Conservation (phyloP, 2,329 filamentous ascomycete species). For the Pseudogymnoascus sp. region DNA sequence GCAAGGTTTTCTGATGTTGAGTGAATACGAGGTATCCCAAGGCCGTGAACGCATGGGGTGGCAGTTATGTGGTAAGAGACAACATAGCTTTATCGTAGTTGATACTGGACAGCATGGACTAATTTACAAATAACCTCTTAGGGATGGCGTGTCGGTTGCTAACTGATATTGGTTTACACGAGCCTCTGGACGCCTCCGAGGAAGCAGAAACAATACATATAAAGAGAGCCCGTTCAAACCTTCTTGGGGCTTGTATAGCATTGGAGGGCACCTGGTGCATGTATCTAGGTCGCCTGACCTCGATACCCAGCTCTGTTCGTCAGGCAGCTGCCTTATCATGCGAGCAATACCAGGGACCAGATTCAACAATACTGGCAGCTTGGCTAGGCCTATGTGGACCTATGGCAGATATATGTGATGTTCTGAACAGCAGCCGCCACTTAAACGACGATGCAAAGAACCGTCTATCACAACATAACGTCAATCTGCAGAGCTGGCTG, state of each 20-base stretch:
- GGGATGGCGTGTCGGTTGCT: conserved; percentile 9
- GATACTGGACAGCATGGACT: neutral
- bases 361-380: neutral
- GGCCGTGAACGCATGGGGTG: conserved; percentile 7
- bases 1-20: conserved; percentile 7
- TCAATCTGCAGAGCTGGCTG: neutral
- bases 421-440: neutral
- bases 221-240: neutral
- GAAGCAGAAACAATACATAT: neutral
- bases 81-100: neutral
- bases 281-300: conserved; percentile 1
- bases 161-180: conserved; percentile 8
- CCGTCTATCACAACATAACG: neutral
- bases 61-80: conserved; percentile 4
- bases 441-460: neutral
- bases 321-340: neutral
- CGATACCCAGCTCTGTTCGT: neutral
- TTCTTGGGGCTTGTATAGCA: neutral
- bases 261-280: neutral
- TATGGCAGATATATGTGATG: conserved; percentile 6
- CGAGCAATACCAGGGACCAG: neutral
- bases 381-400: conserved; percentile 6
- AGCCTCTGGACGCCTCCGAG: neutral
- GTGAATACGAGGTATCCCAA: conserved; percentile 1
- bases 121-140: neutral